phyloP scores from a whole-genome alignment of 495 filamentous ascomycete species.

The Aspergillus cristatus region DNA sequence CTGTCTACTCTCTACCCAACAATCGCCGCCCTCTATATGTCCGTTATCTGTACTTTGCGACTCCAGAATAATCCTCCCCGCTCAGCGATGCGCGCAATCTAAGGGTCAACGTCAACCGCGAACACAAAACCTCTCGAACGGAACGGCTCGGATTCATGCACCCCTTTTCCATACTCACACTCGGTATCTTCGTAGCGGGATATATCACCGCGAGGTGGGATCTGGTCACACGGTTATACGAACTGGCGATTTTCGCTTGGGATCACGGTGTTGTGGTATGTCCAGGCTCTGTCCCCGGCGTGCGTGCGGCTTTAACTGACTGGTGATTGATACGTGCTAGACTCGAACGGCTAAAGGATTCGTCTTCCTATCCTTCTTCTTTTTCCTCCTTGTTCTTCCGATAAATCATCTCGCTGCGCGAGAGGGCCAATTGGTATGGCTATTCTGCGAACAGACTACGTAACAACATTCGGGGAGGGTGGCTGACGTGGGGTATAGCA shows the following conservation, averaged over 20 bases:
- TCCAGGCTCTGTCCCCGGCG: constrained; percentile 4
- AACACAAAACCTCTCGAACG: constrained; percentile 13
- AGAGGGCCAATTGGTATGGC: constrained; percentile 56
- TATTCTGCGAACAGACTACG: neutral
- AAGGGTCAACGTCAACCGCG: constrained; percentile 9
- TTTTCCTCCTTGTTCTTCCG: constrained; percentile 66
- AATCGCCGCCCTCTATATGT: no score
- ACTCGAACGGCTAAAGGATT: constrained; percentile 68
- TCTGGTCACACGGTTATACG: constrained; percentile 89
- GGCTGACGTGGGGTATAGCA: constrained; percentile 48
- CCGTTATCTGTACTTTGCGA: no score
- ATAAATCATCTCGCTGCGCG: constrained; percentile 61
- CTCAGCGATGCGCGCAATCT: constrained; percentile 29
- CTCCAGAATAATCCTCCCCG: no score
- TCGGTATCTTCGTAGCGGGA: constrained; percentile 97
- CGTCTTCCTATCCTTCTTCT: constrained; percentile 62
- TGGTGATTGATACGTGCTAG: constrained; percentile 21
- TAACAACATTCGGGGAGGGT: neutral
- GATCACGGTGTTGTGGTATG: constrained; percentile 96
- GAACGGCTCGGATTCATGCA: constrained; percentile 68
- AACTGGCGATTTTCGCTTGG: constrained; percentile 94
- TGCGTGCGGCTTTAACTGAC: neutral
- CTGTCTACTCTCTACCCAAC: no score
- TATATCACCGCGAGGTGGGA: constrained; percentile 99
- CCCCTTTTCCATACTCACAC: constrained; percentile 87